A percentile compares a stretch with the other conserved stretches of the same genome.
Evolutionary conservation across 2,329 filamentous ascomycete species (phyloP).

Genomic region (Clonostachys byssicola): DNA sequence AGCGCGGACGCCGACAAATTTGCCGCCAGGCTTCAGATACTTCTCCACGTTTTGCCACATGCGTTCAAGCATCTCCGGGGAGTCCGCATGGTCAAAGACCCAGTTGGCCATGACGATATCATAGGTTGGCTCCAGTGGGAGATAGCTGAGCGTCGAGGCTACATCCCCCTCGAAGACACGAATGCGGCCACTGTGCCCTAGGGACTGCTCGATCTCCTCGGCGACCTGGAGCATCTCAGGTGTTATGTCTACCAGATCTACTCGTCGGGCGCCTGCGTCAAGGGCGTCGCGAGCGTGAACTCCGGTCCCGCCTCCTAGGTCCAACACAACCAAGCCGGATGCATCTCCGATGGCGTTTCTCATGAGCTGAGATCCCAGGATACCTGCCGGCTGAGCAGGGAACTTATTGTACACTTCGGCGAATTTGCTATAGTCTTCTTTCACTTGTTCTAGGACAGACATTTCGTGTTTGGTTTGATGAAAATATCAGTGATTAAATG

Average conservation of each 20-base stretch:
- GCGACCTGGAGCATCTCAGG: neutral
- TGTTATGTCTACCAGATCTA: conserved; percentile 1
- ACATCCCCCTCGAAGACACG: conserved; percentile 16
- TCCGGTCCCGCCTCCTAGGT: conserved; percentile 1
- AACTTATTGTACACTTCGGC: too few species aligned
- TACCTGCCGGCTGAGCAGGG: too few species aligned
- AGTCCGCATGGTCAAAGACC: conserved; percentile 19
- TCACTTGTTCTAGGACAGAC: too few species aligned
- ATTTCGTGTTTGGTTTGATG: too few species aligned
- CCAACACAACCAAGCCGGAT: neutral
- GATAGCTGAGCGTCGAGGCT: conserved; percentile 9
- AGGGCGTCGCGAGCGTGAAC: conserved; percentile 1
- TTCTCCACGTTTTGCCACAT: conserved; percentile 18
- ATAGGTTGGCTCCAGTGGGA: conserved; percentile 12
- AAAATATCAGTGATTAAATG: too few species aligned
- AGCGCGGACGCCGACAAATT: conserved; percentile 15
- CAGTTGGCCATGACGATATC: conserved; percentile 26
- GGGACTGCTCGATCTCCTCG: neutral
- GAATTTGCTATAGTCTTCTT: too few species aligned
- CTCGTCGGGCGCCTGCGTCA: neutral
- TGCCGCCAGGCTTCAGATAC: conserved; percentile 17
- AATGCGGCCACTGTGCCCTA: conserved; percentile 5
- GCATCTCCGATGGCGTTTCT: neutral
- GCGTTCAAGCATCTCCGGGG: conserved; percentile 11
- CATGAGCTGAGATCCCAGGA: neutral